phyloP scores from a whole-genome alignment of 169 alveolate genomes.

The Eimeria praecox region DNA sequence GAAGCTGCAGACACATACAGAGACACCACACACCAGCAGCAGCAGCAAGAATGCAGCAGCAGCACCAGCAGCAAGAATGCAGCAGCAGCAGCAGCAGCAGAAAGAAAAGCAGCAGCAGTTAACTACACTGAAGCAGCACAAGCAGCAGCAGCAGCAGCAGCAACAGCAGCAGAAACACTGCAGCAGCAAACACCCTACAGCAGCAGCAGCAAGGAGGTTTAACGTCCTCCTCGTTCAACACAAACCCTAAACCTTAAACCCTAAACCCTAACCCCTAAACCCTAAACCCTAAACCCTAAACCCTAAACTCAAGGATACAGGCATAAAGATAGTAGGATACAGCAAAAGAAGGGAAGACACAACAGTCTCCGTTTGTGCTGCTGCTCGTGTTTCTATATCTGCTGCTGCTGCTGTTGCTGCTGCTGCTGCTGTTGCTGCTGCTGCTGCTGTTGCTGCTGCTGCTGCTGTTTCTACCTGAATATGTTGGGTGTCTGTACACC shows the following conservation, averaged over 20 bases:
- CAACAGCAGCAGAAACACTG: background rate
- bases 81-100: background rate
- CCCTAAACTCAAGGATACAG: background rate
- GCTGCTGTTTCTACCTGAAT: conserved; percentile 42
- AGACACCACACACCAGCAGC: too few relatives aligned
- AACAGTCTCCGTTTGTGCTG: too few relatives aligned
- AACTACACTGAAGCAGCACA: background rate
- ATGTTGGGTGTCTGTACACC: background rate
- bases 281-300: background rate
- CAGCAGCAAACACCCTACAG: too few relatives aligned
- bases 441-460: conserved; percentile 5
- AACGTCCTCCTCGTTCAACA: too few relatives aligned
- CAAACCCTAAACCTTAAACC: background rate
- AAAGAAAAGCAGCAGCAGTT: background rate
- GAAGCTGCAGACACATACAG: conserved; percentile 30
- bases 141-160: background rate
- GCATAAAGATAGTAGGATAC: background rate
- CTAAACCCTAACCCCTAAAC: background rate
- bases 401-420: background rate
- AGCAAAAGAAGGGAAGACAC: background rate
- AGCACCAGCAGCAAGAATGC: background rate
- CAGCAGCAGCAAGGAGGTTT: too few relatives aligned
- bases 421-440: background rate
- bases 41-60: background rate
- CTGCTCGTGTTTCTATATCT: too few relatives aligned